Conservation (phyloP, 2,329 filamentous ascomycete species). For the Bipolaris cookei region DNA sequence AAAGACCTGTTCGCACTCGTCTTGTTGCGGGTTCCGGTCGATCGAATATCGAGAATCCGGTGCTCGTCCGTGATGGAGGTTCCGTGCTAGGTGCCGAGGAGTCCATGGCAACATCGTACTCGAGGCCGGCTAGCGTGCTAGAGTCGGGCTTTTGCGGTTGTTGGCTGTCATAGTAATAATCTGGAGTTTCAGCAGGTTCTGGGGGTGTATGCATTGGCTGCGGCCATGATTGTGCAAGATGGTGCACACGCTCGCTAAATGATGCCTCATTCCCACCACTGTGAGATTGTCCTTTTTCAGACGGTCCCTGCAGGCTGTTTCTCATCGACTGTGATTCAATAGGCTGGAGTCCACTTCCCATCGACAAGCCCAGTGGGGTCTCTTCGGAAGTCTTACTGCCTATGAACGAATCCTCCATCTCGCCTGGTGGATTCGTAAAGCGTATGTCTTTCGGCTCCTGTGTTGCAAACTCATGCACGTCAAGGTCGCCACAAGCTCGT, state of each 20-base stretch:
- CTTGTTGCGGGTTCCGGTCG: slow-evolving; percentile 19
- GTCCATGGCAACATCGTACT: slow-evolving; percentile 41
- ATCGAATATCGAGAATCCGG: slow-evolving; percentile 38
- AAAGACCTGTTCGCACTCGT: slow-evolving; percentile 28
- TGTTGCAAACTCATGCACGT: slow-evolving; percentile 41
- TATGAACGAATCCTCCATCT: slow-evolving; percentile 39
- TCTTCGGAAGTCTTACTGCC: slow-evolving; percentile 35
- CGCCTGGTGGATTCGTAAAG: slow-evolving; percentile 43
- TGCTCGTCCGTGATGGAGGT: slow-evolving; percentile 34
- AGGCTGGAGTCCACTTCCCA: slow-evolving; percentile 29
- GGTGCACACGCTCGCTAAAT: slow-evolving; percentile 46
- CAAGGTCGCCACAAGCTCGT: slow-evolving; percentile 37
- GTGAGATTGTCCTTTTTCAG: slow-evolving; percentile 21
- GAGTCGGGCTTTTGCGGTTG: slow-evolving; percentile 29
- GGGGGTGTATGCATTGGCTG: slow-evolving; percentile 13
- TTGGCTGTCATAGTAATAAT: slow-evolving; percentile 17
- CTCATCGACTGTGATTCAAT: slow-evolving; percentile 21
- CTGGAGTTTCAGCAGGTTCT: slow-evolving; percentile 7
- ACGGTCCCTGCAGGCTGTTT: slow-evolving; percentile 14
- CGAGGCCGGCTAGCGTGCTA: slow-evolving; percentile 36
- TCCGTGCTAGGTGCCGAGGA: slow-evolving; percentile 33
- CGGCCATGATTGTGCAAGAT: slow-evolving; percentile 23
- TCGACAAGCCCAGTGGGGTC: slow-evolving; percentile 33
- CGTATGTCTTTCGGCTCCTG: slow-evolving; percentile 46
- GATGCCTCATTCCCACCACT: slow-evolving; percentile 36